These are phyloP conservation scores for Aspergillus ellipticus DNA, from an alignment of 495 filamentous ascomycete genomes.

Conservation along the genomic window DNA sequence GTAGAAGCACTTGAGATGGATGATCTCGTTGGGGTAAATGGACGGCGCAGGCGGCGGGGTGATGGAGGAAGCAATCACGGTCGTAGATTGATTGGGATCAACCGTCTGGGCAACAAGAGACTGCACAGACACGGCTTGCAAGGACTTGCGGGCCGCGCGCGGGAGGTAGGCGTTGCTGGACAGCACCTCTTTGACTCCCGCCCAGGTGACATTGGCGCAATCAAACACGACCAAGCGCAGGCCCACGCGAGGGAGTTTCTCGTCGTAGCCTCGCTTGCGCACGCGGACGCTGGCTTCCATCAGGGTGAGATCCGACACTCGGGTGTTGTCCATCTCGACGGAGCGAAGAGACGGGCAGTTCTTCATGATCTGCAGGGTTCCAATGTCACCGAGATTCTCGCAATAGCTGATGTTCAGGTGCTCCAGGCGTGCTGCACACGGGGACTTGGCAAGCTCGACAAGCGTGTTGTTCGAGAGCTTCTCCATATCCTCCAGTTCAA, in stretches of 20 bases:
- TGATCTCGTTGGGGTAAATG: constrained; percentile 66
- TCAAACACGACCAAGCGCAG: constrained; percentile 85
- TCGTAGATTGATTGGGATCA: constrained; percentile 27
- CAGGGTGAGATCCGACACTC: constrained; percentile 81
- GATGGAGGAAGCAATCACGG: constrained; percentile 31
- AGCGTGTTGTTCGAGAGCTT: constrained; percentile 72
- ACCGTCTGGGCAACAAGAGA: constrained; percentile 27
- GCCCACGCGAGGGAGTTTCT: constrained; percentile 54
- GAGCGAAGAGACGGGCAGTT: constrained; percentile 62
- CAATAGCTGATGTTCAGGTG: constrained; percentile 90
- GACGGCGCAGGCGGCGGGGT: constrained; percentile 26
- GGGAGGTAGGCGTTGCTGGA: constrained; percentile 73
- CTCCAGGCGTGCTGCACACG: constrained; percentile 64
- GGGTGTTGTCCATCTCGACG: constrained; percentile 92
- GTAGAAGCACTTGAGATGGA: constrained; percentile 88
- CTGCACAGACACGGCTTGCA: constrained; percentile 23
- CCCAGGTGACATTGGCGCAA: constrained; percentile 87
- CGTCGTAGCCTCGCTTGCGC: constrained; percentile 57
- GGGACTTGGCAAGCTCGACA: constrained; percentile 66
- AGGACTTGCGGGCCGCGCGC: constrained; percentile 28
- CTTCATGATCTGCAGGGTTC: constrained; percentile 81
- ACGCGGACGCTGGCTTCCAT: constrained; percentile 78
- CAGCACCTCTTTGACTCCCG: constrained; percentile 80
- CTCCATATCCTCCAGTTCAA: constrained; percentile 85
- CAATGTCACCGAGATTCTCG: constrained; percentile 75